phyloP scores from a whole-genome alignment of 805 yeast species.

The Saccharomyces kudriavzevii region DNA sequence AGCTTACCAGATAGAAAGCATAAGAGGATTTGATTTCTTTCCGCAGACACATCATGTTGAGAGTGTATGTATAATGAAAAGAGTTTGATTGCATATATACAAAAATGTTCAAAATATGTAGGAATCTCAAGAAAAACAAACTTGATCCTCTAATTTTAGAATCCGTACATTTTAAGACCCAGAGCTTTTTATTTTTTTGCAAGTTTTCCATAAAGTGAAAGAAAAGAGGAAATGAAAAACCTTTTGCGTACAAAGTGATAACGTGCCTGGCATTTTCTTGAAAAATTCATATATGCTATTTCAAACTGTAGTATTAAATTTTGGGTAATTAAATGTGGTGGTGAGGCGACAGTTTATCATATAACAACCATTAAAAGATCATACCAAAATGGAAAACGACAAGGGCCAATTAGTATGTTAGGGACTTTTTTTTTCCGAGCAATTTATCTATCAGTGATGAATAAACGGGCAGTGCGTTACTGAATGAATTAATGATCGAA shows the following conservation, averaged over 20 bases:
- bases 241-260: neutral
- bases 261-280: neutral
- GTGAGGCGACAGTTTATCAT: neutral
- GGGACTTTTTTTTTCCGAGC: too few relatives aligned
- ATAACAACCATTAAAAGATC: conserved; percentile 2
- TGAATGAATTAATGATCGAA: neutral
- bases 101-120: neutral
- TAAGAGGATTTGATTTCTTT: conserved; percentile 93
- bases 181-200: neutral
- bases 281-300: neutral
- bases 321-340: too few relatives aligned
- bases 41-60: conserved; percentile 93
- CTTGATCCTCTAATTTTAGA: neutral
- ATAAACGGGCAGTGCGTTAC: neutral
- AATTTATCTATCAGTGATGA: too few relatives aligned
- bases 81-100: conserved; percentile 12
- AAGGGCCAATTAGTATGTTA: conserved; percentile 96
- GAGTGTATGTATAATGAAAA: conserved; percentile 64
- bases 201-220: too few relatives aligned
- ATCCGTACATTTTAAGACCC: neutral
- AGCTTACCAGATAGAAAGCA: conserved; percentile 64
- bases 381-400: conserved; percentile 95
- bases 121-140: neutral
- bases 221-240: too few relatives aligned
- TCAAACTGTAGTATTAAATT: neutral